phyloP scores from a whole-genome alignment of 1,284 basidiomycete genomes.

The Trametes versicolor region DNA sequence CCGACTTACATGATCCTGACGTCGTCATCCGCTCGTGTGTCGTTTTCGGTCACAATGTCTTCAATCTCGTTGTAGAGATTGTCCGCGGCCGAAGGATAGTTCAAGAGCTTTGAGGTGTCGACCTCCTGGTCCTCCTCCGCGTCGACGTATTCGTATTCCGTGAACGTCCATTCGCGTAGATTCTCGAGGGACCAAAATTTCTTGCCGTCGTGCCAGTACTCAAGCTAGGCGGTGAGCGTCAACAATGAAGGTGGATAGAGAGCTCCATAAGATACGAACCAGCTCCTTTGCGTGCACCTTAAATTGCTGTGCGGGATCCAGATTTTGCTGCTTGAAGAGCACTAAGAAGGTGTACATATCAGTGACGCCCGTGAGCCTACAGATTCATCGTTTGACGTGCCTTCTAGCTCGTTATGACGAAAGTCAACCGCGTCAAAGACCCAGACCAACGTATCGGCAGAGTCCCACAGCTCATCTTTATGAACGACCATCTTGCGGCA shows the following conservation, averaged over 20 bases:
- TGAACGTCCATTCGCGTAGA: constrained; percentile 7
- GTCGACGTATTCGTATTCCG: constrained; percentile 11
- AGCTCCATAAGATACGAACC: constrained; percentile 26
- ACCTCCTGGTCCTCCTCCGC: constrained; percentile 4
- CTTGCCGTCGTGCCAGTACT: constrained; percentile 19
- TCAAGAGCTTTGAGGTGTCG: constrained; percentile 10
- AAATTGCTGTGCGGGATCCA: constrained; percentile 39
- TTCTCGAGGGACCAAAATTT: constrained; percentile 17
- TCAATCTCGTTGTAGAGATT: constrained; percentile 8
- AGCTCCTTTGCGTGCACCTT: constrained; percentile 38
- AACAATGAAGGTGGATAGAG: neutral
- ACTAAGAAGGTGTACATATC: constrained; percentile 36
- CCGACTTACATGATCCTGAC: constrained; percentile 8
- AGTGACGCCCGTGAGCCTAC: neutral
- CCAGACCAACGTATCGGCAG: constrained; percentile 33
- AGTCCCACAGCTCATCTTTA: constrained; percentile 40
- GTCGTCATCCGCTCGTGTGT: constrained; percentile 10
- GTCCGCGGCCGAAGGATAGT: constrained; percentile 11
- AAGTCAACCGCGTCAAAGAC: constrained; percentile 30
- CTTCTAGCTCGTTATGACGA: constrained; percentile 30
- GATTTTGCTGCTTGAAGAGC: constrained; percentile 45
- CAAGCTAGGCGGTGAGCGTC: constrained; percentile 5
- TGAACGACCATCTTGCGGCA: constrained; percentile 28
- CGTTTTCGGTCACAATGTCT: constrained; percentile 12
- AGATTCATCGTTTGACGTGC: neutral